Base-by-base conservation (phyloP, 768 basidiomycete species). In the Cubamyces lactineus region DNA sequence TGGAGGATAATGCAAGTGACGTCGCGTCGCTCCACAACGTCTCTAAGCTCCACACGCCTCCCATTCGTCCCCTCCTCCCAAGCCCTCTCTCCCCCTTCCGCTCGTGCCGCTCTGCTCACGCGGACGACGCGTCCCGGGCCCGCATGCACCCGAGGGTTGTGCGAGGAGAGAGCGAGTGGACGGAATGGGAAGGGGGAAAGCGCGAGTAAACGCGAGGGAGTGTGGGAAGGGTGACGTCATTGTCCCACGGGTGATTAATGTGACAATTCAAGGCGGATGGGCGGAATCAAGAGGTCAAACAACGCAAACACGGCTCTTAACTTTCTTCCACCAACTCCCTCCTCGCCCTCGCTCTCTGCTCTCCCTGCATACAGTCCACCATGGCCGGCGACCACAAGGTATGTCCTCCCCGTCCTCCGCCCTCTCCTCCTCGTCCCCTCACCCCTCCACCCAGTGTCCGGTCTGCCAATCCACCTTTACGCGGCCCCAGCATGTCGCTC, bases 401-500 rank as follows among this genome's bases (percentile, higher is more conserved):
- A 39, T 30, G 68, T 60, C 49, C 58, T 53, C 30, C 39, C 50
- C 56, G 46, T 12, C 56, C 43, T 46, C 55, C 57, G 2, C 38
- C 42, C 11, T 61, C 21, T 43, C 34, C 59, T 9, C 53, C 30
- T 17, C 49, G 39, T 50, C 43, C 23, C 28, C 67, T 61, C 67
- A 54, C 59, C 39, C 9, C 46, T 45, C 38, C 39, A 49, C 53
- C 16, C 67, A 88, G 74, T 94, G 92, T 72, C 87, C 92, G 17
- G 91, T 94, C 13, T 94, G 92, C 73, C 84, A 89, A 65, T 89
- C 92, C 0, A 92, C 91, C 0, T 94, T 94, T 67, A 94, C 92
- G 23, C 83, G 92, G 54, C 92, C 92, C 28, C 92, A 94, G 70
- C 92, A 94, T 84, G 92, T 94, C 49, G 90, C 91, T 0, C 78